phyloP scores from a whole-genome alignment of 768 basidiomycete genomes.

The Gyrodon lividus region DNA sequence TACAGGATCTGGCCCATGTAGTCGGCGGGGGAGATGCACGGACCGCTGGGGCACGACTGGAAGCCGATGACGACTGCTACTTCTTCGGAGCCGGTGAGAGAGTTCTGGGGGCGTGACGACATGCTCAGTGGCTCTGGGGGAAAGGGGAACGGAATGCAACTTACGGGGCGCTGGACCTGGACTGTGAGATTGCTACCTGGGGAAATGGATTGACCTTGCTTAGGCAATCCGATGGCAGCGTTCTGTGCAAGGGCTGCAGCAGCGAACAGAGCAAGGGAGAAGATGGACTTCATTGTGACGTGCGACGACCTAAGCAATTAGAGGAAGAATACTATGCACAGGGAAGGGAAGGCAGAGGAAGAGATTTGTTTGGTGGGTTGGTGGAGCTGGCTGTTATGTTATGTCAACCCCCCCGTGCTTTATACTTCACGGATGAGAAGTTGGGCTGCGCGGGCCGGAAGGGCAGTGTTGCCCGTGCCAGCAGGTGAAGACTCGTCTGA shows the following conservation, averaged over 20 bases:
- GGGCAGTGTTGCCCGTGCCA: too few relatives aligned
- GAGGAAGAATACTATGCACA: too few relatives aligned
- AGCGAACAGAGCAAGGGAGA: slow-evolving; percentile 28
- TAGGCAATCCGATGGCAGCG: slow-evolving; percentile 41
- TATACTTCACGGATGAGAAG: too few relatives aligned
- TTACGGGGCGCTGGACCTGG: slow-evolving; percentile 48
- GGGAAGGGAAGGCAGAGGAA: too few relatives aligned
- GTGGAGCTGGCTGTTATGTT: background rate
- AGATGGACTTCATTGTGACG: slow-evolving; percentile 18
- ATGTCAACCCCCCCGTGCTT: too few relatives aligned
- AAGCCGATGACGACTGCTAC: slow-evolving; percentile 48
- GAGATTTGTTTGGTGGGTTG: background rate
- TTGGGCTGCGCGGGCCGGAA: too few relatives aligned
- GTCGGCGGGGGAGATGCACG: slow-evolving; percentile 26
- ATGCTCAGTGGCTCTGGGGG: background rate
- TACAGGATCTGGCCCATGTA: slow-evolving; percentile 46
- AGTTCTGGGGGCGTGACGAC: slow-evolving; percentile 24
- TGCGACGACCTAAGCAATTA: background rate
- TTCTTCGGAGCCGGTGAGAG: slow-evolving; percentile 40
- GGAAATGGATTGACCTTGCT: slow-evolving; percentile 33
- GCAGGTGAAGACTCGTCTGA: too few relatives aligned
- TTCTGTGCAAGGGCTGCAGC: slow-evolving; percentile 41
- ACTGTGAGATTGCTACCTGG: slow-evolving; percentile 42
- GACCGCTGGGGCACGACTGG: slow-evolving; percentile 34
- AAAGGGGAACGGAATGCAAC: slow-evolving; percentile 12